Conservation (phyloP, 805 yeast species). For the Ogataea pilisensis region DNA sequence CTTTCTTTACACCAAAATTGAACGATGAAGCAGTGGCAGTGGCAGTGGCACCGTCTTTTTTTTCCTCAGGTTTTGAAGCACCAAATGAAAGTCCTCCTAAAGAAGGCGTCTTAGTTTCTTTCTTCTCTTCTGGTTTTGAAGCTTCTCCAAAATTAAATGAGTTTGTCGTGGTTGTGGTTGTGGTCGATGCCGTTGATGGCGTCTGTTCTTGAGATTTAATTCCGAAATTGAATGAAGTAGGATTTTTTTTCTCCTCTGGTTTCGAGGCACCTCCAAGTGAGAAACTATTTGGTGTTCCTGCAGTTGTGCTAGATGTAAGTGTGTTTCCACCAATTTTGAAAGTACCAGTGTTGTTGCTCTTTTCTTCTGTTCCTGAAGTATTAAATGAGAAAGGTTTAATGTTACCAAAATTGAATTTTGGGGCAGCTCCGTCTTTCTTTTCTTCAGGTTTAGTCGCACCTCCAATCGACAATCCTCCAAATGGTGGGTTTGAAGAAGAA, state of each 20-base stretch:
- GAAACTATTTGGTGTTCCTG: neutral
- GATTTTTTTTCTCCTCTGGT: slow-evolving; percentile 9
- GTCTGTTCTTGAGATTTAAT: neutral
- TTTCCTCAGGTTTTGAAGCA: slow-evolving; percentile 10
- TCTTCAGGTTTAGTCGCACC: slow-evolving; percentile 4
- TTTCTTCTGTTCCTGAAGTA: neutral
- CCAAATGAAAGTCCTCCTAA: slow-evolving; percentile 14
- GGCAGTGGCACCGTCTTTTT: slow-evolving; percentile 22
- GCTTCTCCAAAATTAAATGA: slow-evolving; percentile 16
- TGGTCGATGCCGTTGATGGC: too few relatives aligned
- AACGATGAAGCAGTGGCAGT: slow-evolving; percentile 12
- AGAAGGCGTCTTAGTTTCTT: slow-evolving; percentile 12
- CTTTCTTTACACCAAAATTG: slow-evolving; percentile 17
- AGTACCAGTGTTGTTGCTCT: too few relatives aligned
- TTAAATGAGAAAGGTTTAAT: too few relatives aligned
- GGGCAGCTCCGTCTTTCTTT: neutral
- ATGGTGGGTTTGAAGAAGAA: neutral
- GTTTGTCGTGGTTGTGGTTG: slow-evolving; percentile 1
- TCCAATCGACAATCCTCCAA: slow-evolving; percentile 6
- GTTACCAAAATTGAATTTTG: slow-evolving; percentile 5
- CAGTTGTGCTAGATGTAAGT: slow-evolving; percentile 1
- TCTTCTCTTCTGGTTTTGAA: slow-evolving; percentile 5
- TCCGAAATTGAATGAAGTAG: slow-evolving; percentile 7
- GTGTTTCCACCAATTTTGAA: too few relatives aligned
- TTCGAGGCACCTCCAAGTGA: neutral